phyloP scores from a whole-genome alignment of 257 asterid genomes.

The Ilex asprella region DNA sequence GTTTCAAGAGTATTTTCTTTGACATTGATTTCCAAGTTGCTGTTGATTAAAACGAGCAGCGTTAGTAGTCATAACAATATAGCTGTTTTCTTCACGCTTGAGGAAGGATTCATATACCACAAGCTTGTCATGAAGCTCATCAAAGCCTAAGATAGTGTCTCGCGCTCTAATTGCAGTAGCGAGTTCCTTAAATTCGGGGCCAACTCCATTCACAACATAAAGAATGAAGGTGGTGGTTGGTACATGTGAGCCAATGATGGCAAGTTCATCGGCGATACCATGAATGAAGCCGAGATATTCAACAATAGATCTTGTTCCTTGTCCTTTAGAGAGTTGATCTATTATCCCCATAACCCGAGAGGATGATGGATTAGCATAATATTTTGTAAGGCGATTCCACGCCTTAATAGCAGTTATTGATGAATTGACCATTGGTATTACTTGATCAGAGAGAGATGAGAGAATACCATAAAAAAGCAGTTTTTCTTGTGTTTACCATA shows the following conservation, averaged over 20 bases:
- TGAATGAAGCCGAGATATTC: not conserved
- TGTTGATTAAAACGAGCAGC: not conserved
- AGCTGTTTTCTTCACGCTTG: not conserved
- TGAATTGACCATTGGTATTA: not conserved
- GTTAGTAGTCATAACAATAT: not conserved
- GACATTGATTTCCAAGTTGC: not conserved
- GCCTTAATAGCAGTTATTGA: not conserved
- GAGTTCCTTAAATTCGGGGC: not conserved
- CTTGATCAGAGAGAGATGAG: not conserved
- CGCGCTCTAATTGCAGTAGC: not conserved
- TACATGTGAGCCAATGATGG: not conserved
- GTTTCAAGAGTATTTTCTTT: not conserved
- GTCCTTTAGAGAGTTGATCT: not conserved
- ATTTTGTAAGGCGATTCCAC: not conserved
- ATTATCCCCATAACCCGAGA: not conserved
- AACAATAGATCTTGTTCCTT: not conserved
- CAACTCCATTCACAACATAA: not conserved
- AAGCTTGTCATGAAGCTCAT: not conserved
- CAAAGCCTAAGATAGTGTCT: not conserved
- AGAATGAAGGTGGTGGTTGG: not conserved
- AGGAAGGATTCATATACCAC: not conserved
- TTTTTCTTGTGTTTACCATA: not conserved
- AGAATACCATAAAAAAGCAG: not conserved
- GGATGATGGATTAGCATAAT: not conserved
- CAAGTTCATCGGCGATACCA: not conserved